Conservation (phyloP, 352 stramenopile species). For the Peronospora belbahrii region DNA sequence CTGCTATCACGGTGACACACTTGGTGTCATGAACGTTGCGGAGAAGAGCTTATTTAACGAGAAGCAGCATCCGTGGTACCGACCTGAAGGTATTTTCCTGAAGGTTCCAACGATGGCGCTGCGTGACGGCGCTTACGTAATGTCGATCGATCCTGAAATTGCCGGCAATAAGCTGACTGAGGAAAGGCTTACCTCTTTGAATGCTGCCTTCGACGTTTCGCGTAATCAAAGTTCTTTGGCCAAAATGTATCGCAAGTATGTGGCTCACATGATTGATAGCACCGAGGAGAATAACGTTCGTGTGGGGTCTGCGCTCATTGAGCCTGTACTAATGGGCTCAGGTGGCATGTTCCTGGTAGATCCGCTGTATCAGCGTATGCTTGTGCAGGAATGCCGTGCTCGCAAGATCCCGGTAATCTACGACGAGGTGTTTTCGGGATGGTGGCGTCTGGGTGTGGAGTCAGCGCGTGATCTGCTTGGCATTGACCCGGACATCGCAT, state of each 20-base stretch:
- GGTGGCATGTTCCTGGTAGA: constrained; percentile 89
- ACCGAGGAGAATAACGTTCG: constrained; percentile 25
- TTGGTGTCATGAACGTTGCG: constrained; percentile 87
- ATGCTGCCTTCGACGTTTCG: constrained; percentile 46
- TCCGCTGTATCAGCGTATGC: constrained; percentile 87
- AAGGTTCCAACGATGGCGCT: constrained; percentile 69
- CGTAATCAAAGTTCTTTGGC: constrained; percentile 32
- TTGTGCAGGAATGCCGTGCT: constrained; percentile 66
- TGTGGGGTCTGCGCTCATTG: constrained; percentile 78
- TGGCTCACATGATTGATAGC: constrained; percentile 44
- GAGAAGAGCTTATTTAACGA: constrained; percentile 88
- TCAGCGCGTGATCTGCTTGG: constrained; percentile 78
- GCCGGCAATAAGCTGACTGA: constrained; percentile 14
- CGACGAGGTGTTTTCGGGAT: constrained; percentile 89
- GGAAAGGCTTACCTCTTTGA: constrained; percentile 38
- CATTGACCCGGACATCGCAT: constrained; percentile 84
- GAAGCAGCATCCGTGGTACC: constrained; percentile 90
- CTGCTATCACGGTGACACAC: constrained; percentile 90
- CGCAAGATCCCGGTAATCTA: constrained; percentile 87
- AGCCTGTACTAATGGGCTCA: constrained; percentile 86
- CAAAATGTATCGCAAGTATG: constrained; percentile 57
- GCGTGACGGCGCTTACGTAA: constrained; percentile 47
- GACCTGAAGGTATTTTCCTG: constrained; percentile 72
- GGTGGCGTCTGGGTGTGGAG: constrained; percentile 85
- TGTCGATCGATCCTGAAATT: constrained; percentile 49